Evolutionary conservation across 768 basidiomycete species (phyloP).

Genomic region (Mycena maculata): DNA sequence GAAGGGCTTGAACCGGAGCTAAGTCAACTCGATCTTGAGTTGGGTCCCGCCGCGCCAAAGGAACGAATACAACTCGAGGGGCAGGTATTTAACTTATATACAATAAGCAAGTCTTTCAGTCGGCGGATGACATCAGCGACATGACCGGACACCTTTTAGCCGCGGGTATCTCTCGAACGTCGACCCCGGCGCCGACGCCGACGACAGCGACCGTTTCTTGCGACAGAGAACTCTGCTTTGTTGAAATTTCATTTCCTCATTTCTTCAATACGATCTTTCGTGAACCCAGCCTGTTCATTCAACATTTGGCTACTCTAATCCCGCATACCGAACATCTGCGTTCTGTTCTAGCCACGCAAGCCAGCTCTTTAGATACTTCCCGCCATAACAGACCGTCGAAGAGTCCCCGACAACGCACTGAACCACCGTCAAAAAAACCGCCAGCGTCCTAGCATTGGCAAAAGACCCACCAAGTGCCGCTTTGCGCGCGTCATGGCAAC

Average conservation of each 20-base stretch:
- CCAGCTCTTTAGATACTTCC: slow-evolving; percentile 89
- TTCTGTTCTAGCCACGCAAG: slow-evolving; percentile 89
- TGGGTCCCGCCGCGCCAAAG: no score
- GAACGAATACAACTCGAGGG: no score
- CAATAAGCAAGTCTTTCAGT: background rate
- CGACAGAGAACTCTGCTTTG: no score
- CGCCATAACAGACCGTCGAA: slow-evolving; percentile 87
- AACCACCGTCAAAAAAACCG: no score
- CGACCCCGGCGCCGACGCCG: no score
- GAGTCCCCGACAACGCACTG: slow-evolving; percentile 97
- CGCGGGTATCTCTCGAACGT: no score
- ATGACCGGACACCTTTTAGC: no score
- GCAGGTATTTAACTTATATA: slow-evolving; percentile 30
- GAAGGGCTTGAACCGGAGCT: slow-evolving; percentile 33
- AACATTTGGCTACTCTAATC: slow-evolving; percentile 62
- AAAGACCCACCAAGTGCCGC: slow-evolving; percentile 80
- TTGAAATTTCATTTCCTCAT: no score
- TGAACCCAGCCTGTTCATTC: no score
- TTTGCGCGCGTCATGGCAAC: slow-evolving; percentile 94
- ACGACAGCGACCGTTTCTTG: no score
- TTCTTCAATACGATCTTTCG: no score
- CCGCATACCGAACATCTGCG: slow-evolving; percentile 92
- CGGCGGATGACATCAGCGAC: slow-evolving; percentile 4
- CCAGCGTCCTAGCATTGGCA: slow-evolving; percentile 1
- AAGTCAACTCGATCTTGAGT: slow-evolving; percentile 31